Base-by-base conservation (phyloP, 1,284 basidiomycete genomes). In the Ceraceosorus guamensis region DNA sequence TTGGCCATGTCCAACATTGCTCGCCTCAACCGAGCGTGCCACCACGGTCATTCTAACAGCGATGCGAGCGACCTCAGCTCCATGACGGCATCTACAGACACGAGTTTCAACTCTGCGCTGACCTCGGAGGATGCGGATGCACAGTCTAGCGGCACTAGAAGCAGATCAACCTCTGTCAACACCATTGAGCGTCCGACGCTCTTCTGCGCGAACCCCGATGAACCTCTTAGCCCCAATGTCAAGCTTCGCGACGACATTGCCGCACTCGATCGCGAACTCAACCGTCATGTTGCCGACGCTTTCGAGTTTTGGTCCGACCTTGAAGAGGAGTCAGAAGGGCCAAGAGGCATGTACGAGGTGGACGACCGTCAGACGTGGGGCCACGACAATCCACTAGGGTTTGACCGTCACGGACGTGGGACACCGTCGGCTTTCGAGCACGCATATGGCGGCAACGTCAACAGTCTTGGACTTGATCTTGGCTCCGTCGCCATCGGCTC, bases 241-340 rank as follows among this genome's bases (percentile, higher is more conserved):
- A n/a, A 41, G 6, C 45, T 57, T 7, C 55, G 48, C 37, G 13
- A 10, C 24, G 37, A 16, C 2, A 32, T 57, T 16, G 50, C 52
- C 13, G 13, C 30, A 4, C 47, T 55, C 43, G 37, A 55, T 10
- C 30, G 11, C 24, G n/a, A 33, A 5, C 39, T 57, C 8, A 6
- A 45, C 45, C 11, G 14, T n/a, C 11, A 34, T 56, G 8, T 24
- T 48, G n/a, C n/a, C 32, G 44, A 57, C 6, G 44, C 44, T 6
- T 46, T 46, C 18, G 44, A 46, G 18, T 46, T 46, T 24, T 41
- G 37, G 37, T 8, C 37, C 37, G 37, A 41, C 8, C n/a, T n/a
- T n/a, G n/a, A n/a, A n/a, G n/a, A n/a, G n/a, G n/a, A n/a, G n/a
- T n/a, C n/a, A n/a, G n/a, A n/a, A n/a, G n/a, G n/a, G n/a, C n/a